Evolutionary conservation across 2,329 filamentous ascomycete species (phyloP).

Genomic region (Ceratocystiopsis brevicomis): DNA sequence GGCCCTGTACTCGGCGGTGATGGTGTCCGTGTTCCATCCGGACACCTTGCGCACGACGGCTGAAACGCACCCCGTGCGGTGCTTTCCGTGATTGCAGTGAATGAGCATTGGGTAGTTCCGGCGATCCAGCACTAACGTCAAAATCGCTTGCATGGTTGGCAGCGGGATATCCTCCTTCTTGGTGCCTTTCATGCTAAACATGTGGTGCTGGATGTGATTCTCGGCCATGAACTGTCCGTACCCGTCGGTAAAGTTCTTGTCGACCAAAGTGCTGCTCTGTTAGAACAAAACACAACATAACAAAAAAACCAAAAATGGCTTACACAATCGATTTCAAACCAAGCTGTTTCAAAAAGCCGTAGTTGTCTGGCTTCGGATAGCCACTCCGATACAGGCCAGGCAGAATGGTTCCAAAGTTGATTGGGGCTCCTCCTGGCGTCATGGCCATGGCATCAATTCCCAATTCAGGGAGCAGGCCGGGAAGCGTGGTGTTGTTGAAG

Average conservation of each 20-base stretch:
- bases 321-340: conserved; percentile 65
- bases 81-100: conserved; percentile 89
- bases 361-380: conserved; percentile 55
- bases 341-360: conserved; percentile 47
- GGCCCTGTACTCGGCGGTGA: conserved; percentile 54
- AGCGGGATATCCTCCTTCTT: conserved; percentile 58
- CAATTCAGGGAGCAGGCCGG: not conserved
- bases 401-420: conserved; percentile 61
- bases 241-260: conserved; percentile 36
- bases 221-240: conserved; percentile 42
- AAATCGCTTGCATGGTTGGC: conserved; percentile 48
- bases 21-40: conserved; percentile 42
- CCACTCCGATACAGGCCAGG: conserved; percentile 65
- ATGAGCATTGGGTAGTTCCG: conserved; percentile 64
- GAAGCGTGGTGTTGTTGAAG: not conserved
- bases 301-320: conserved; percentile 14
- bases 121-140: conserved; percentile 51
- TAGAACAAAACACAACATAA: not conserved
- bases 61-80: conserved; percentile 79
- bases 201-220: conserved; percentile 51
- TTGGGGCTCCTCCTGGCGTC: conserved; percentile 22
- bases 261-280: conserved; percentile 37
- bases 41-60: conserved; percentile 58
- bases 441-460: not conserved
- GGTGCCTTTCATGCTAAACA: conserved; percentile 70